Evolutionary conservation across 768 basidiomycete species (phyloP).

Genomic region (Lactarius psammicola): DNA sequence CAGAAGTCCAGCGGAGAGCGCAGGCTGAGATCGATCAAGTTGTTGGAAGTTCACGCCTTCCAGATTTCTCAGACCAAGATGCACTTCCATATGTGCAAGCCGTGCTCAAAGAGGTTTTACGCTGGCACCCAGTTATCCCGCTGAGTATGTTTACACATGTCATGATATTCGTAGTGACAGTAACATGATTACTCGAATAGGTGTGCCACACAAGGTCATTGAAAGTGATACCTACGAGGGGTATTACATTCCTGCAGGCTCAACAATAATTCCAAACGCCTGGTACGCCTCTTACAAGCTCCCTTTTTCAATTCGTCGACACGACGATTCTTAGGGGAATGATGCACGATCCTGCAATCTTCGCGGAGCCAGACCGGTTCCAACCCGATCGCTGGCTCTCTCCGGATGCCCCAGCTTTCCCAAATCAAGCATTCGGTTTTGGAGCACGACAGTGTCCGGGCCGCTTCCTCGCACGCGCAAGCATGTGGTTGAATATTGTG

Average conservation of each 20-base stretch:
- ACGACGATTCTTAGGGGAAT: neutral
- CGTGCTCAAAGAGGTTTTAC: neutral
- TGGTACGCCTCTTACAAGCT: neutral
- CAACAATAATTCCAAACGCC: neutral
- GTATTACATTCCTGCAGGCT: neutral
- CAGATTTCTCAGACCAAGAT: neutral
- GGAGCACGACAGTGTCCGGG: neutral
- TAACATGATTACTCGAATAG: neutral
- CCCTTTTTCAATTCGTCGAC: neutral
- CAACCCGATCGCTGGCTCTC: neutral
- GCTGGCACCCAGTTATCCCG: neutral
- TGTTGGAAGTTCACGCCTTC: neutral
- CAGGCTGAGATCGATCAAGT: neutral
- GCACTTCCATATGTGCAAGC: constrained; percentile 2
- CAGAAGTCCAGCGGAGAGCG: neutral
- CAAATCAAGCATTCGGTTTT: neutral
- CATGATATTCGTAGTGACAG: neutral
- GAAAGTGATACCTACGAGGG: neutral
- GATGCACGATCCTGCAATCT: neutral
- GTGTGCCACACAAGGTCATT: neutral
- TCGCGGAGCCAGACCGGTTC: neutral
- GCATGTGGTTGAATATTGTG: neutral
- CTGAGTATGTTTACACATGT: neutral
- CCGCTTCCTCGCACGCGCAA: neutral
- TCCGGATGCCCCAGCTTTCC: neutral